phyloP scores from a whole-genome alignment of 2,329 filamentous ascomycete genomes.

The Sclerotinia glacialis region DNA sequence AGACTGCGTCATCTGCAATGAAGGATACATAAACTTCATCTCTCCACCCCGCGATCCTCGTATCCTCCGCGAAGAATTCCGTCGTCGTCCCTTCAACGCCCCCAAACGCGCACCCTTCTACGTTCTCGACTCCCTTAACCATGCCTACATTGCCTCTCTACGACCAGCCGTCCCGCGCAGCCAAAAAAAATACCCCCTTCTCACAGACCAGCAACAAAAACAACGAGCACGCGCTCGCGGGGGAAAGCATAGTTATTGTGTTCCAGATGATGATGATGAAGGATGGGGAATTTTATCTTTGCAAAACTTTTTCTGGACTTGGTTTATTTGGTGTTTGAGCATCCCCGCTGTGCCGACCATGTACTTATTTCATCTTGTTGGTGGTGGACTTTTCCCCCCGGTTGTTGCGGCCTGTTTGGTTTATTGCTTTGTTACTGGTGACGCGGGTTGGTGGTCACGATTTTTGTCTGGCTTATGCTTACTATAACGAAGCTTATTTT shows the following conservation, averaged over 20 bases:
- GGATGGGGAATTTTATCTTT: neutral
- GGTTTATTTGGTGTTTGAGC: neutral
- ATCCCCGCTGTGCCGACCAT: neutral
- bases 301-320: too few species aligned
- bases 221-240: too few species aligned
- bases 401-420: neutral
- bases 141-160: neutral
- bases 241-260: too few species aligned
- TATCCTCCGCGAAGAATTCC: neutral
- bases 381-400: neutral
- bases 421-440: neutral
- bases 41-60: neutral
- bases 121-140: neutral
- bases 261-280: neutral
- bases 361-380: neutral
- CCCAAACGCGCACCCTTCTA: neutral
- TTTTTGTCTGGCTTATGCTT: rapidly evolving
- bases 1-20: neutral
- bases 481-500: neutral
- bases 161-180: neutral
- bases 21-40: neutral
- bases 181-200: neutral
- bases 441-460: neutral
- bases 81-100: neutral
- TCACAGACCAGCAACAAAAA: neutral